Base-by-base conservation (phyloP, 768 basidiomycete species). In the Hygrocybe punicea region DNA sequence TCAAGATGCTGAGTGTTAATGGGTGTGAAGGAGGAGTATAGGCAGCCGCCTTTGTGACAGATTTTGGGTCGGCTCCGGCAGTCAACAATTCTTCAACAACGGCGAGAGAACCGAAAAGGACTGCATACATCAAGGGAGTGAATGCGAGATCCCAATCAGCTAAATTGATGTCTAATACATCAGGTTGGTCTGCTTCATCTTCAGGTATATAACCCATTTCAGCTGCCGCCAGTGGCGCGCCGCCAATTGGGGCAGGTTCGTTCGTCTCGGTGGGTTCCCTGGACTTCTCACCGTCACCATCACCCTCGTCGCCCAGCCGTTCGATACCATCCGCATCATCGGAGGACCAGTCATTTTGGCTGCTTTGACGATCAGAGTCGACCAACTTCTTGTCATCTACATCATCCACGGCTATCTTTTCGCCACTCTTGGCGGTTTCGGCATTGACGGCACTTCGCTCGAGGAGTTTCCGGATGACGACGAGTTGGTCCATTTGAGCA, bases 121-220 rank as follows among this genome's bases (percentile, higher is more conserved):
- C 75, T 3, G 79, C 84, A 62, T 81, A 81, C 24, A 70, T 70
- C 24, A 85, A 71, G 2, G 85, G 76, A 1, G 79, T 76, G 58
- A 82, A 78, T 3, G 75, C 74, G 55, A 80, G 76, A 63, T 85
- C 84, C 84, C 84, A 87, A 64, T 85, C 84, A 1, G 73, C 53
- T 1, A 73, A 70, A 45, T 84, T 73, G 58, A 84, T 62, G 44
- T 83, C 79, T n/a, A 85, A 71, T 33, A 86, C 69, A 56, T 85
- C 84, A 0, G 81, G 81, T 35, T 71, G 69, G 44, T 81, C 77
- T 3, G 71, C 67, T 5, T 77, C 69, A 61, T 82, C 82, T 40
- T 82, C 82, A 1, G 77, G 78, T 5, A 79, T 68, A 45, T 78
- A 76, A 10, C 68, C 68, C 51, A 64, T 69, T 36, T 69, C 65